Conservation (phyloP, 805 yeast genomes). For the Dipodascus albidus region DNA sequence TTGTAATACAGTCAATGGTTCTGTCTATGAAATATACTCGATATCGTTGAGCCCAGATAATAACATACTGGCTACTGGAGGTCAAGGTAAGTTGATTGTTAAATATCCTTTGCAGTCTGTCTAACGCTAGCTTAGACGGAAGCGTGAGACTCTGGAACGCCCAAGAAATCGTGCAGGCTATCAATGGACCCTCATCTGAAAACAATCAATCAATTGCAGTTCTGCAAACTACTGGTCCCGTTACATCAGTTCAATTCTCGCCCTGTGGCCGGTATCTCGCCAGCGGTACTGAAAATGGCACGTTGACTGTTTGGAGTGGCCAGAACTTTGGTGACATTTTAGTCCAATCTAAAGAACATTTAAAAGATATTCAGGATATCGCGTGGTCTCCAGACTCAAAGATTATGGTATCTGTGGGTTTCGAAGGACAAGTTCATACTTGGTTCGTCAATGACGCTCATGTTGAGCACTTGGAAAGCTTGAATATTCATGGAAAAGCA, state of each 20-base stretch:
- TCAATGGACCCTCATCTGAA: not conserved
- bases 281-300: slow-evolving; percentile 90
- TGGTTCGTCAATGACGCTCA: slow-evolving; percentile 73
- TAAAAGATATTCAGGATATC: slow-evolving; percentile 93
- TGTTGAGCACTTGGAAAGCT: slow-evolving; percentile 76
- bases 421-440: slow-evolving; percentile 82
- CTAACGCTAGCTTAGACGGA: slow-evolving; percentile 43
- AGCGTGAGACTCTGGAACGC: slow-evolving; percentile 88
- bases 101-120: not conserved
- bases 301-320: slow-evolving; percentile 83
- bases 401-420: slow-evolving; percentile 83
- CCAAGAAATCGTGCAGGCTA: slow-evolving; percentile 41
- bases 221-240: not conserved
- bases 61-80: slow-evolving; percentile 81
- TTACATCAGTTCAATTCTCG: slow-evolving; percentile 76
- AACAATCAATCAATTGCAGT: not conserved
- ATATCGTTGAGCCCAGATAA: slow-evolving; percentile 76
- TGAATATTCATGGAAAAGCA: slow-evolving; percentile 81
- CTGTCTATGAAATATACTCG: slow-evolving; percentile 76
- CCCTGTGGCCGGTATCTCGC: slow-evolving; percentile 89
- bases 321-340: slow-evolving; percentile 75
- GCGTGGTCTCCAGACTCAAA: slow-evolving; percentile 97
- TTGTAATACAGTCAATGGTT: slow-evolving; percentile 39
- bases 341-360: slow-evolving; percentile 88
- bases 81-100: slow-evolving; percentile 24